Base-by-base conservation (phyloP, 1,284 basidiomycete genomes). In the Apiotrichum laibachii region DNA sequence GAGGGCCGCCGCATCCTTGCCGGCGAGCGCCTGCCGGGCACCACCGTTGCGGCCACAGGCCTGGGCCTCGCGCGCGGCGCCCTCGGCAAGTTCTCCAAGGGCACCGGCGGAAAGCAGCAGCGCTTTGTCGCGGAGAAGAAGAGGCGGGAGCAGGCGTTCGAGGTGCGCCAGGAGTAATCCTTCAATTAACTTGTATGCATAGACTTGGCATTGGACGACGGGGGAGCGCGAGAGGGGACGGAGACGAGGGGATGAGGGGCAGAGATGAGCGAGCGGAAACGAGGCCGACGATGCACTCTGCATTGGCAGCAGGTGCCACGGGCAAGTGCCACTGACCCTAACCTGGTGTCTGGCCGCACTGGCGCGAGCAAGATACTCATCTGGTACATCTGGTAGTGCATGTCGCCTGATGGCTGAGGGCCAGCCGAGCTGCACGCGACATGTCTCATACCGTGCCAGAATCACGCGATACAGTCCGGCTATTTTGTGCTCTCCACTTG, bases 11-110 rank as follows among this genome's bases (percentile, higher is more conserved):
- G 57, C 45, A 56, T 70, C 37, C 60, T 57, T 15, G 73, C 78
- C 5, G 78, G 78, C 55, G 76, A 78, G 60, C 63, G 76, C 11
- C 53, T 76, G 46, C 65, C 74, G 2, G 77, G 77, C 39, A 73
- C 75, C 67, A 57, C 59, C 22, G 62, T 66, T 13, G 54, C 60
- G 11, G 61, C 66, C 34, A 73, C 75, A 2, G 77, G 77, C 48
- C 63, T 79, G 7, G 70, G 73, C 5, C 61, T 79, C 0, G 77
- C 78, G 10, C 63, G 72, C 31, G 77, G 77, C 21, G 64, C 62
- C 22, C 59, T 78, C 22, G 72, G 65, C 16, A 56, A 66, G 44
- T 55, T 46, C 56, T 7, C 33, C 55, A 33, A 46, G 50, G 21
- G 55, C 33, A 37, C 3, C 42, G 42, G 15, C 5, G n/a, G 9